Evolutionary conservation across 2,329 filamentous ascomycete species (phyloP), one percentile per base, ranked within the genome.

Genomic region (Aspergillus ochraceus): DNA sequence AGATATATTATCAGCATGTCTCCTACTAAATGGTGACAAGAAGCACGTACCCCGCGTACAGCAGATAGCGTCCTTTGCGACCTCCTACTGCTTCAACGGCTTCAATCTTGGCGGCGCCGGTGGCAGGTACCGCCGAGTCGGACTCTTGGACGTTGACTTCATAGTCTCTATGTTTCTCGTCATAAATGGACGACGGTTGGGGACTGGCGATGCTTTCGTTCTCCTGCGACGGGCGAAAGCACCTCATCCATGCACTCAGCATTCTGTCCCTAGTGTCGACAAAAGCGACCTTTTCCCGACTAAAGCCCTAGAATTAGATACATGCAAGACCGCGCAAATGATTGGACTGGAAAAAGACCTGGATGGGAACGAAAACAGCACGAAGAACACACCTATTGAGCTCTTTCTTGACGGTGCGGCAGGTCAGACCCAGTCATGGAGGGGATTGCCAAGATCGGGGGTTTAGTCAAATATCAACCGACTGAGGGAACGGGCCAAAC

Each of bases 21-120:
- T 20, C 1, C 6, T 19, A 36, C 12, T 10, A 6, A 22, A 11
- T 17, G 10, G 12, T n/a, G 4, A 52, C 22, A 32, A 50, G 20
- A 42, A n/a, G 6, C 14, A 64, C 66, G 47, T 62, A 71, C 68
- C 70, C 69, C 22, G 62, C 62, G 49, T 70, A 71, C 11, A 71
- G 63, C 26, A 71, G 54, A 57, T 71, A 73, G 58, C 67, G 68
- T 10, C 70, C 68, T 54, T 68, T 71, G n/a, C 65, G 64, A n/a
- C 69, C 67, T 49, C 69, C 70, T 19, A 73, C 67, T 1, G 67
- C 64, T 52, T 70, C 68, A 12, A 67, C 66, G 12, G 69, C 71
- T 52, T 71, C 68, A 30, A 73, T 68, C 58, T 69, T 71, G 26
- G 64, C 65, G n/a, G 69, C 65, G 11, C 67, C 69, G 8, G 59